phyloP scores from a whole-genome alignment of 108 stramenopile species.

The Cyclotella sp. region DNA sequence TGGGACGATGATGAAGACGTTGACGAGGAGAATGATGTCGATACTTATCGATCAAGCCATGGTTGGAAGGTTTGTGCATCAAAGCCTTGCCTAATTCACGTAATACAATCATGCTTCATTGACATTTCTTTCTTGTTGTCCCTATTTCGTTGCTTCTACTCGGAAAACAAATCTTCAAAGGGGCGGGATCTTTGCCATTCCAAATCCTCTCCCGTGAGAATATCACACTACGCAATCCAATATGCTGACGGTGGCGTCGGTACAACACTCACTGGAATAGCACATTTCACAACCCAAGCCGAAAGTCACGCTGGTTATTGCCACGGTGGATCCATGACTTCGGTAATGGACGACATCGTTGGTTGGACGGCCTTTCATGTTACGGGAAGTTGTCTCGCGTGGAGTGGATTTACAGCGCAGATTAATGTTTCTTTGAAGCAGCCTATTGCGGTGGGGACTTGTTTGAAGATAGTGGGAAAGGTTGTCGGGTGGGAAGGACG shows the following conservation, averaged over 20 bases:
- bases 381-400: conserved; percentile 69
- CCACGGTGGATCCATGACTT: conserved; percentile 86
- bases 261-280: conserved; percentile 73
- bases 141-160: background rate
- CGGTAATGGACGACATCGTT: conserved; percentile 84
- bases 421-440: conserved; percentile 69
- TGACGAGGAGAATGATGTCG: conserved; percentile 7
- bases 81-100: background rate
- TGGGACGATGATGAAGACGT: conserved; percentile 54
- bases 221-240: conserved; percentile 64
- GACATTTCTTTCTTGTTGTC: background rate
- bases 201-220: conserved; percentile 61
- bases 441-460: conserved; percentile 66
- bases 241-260: conserved; percentile 57
- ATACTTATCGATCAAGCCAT: conserved; percentile 56
- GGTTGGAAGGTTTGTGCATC: conserved; percentile 68
- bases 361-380: conserved; percentile 84
- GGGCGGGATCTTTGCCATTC: conserved; percentile 75
- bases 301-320: conserved; percentile 86
- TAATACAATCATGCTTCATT: background rate
- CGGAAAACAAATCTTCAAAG: conserved; percentile 6
- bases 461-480: conserved; percentile 57
- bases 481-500: conserved; percentile 68
- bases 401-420: conserved; percentile 89
- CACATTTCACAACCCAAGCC: conserved; percentile 70